Evolutionary conservation across 331 rosid genomes (phyloP), one percentile per base, ranked within the genome.

Genomic region (Ulmus americana): DNA sequence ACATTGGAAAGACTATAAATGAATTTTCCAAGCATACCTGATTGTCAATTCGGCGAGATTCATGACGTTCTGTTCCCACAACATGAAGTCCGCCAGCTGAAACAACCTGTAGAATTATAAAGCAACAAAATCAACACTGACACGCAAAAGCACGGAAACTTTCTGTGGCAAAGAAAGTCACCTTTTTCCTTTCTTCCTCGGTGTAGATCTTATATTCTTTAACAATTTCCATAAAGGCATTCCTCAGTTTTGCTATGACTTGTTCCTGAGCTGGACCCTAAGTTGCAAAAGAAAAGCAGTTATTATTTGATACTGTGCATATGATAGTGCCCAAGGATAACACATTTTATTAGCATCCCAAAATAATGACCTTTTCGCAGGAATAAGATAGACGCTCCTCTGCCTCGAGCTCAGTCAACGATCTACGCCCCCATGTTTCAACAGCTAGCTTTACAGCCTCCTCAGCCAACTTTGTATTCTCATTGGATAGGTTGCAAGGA

Each of bases 11-110:
- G 6, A 16, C 8, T 45, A 43, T 16, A 59, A 14, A 15, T 7
- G 46, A 38, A 44, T 11, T 53, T n/a, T 10, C 63, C 64, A 65
- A 63, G 39, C 18, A 45, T 62, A 92, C 97, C 97, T 92, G 98
- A 77, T 92, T 92, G 78, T 92, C 97, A 56, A 92, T 83, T 65
- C 98, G 64, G 59, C 98, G 85, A 62, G 98, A 89, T 76, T 92
- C 98, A 67, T 92, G 98, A 59, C 97, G 98, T 68, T 92, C 98
- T 45, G 95, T 82, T 28, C 95, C 98, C 52, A 89, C 91, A 9
- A 92, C 98, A 80, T 89, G 97, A 56, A 92, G 85, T 70, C 98
- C 98, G 67, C 98, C 98, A 70, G 98, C 95, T 69, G 80, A 79
- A 70, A 92, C 95, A 69, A 89, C 98, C 98, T 92, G 74, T 67